Evolutionary conservation across 192 early-diverging fungal genomes (phyloP).

Genomic region (Chytriomyces sp.): DNA sequence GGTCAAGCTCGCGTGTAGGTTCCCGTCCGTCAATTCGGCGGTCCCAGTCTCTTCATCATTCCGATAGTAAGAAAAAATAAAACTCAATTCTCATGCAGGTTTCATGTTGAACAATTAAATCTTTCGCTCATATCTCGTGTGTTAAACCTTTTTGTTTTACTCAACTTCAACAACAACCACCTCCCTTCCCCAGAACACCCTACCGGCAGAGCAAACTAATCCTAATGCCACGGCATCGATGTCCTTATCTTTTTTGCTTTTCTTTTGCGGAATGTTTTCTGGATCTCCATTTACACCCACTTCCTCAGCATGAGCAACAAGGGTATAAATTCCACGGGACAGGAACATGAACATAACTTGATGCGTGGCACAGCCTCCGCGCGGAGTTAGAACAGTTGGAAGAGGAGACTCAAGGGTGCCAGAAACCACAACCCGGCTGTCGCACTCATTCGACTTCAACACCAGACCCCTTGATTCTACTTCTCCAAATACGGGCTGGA

Average conservation of each 20-base stretch:
- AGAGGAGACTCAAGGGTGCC: slow-evolving; percentile 25
- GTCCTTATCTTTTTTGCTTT: slow-evolving; percentile 30
- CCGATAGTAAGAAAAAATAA: not conserved
- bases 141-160: not conserved
- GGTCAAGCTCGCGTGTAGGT: too few species aligned
- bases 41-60: not conserved
- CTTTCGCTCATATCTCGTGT: too few species aligned
- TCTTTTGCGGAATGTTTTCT: slow-evolving; percentile 22
- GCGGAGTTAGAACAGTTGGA: not conserved
- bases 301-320: slow-evolving; percentile 28
- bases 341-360: slow-evolving; percentile 33
- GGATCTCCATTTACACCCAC: slow-evolving; percentile 6
- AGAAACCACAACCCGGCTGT: slow-evolving; percentile 22
- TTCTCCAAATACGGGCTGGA: slow-evolving; percentile 26
- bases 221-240: slow-evolving; percentile 20
- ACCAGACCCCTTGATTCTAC: not conserved
- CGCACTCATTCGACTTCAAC: not conserved
- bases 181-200: slow-evolving; percentile 28
- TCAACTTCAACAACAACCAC: slow-evolving; percentile 16
- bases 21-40: too few species aligned
- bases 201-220: slow-evolving; percentile 16
- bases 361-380: slow-evolving; percentile 16
- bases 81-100: not conserved
- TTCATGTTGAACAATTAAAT: too few species aligned
- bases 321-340: slow-evolving; percentile 32